A percentile compares a stretch with the other conserved stretches of the same genome.
phyloP scores from a whole-genome alignment of 2,329 filamentous ascomycete species.

The Grosmannia serpens region DNA sequence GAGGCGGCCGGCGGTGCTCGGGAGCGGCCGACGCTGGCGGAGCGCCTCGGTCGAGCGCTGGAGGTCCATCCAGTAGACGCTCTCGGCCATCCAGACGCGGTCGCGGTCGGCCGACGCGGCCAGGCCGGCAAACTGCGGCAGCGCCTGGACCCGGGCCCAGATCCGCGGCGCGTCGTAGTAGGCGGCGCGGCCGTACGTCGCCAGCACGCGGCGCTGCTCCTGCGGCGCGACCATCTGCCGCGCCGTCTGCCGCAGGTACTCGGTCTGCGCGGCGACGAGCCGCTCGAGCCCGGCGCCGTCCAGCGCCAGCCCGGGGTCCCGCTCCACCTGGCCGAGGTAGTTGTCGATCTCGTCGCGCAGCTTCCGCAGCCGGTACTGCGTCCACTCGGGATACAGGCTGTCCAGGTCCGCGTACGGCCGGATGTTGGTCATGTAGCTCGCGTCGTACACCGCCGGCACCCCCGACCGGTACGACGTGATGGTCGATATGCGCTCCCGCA shows the following conservation, averaged over 20 bases:
- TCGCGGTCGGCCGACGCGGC: not conserved
- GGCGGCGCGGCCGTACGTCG: not conserved
- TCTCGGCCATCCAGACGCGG: not conserved
- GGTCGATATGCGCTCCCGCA: not conserved
- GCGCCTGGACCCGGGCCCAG: not conserved
- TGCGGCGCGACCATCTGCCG: not conserved
- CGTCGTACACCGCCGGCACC: not conserved
- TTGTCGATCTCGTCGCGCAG: not conserved
- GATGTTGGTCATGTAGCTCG: not conserved
- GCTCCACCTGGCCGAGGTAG: not conserved
- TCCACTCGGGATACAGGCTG: not conserved
- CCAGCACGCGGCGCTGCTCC: not conserved
- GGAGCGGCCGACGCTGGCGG: not conserved
- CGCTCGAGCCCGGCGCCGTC: not conserved
- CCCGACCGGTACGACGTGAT: not conserved
- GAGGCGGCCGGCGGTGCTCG: not conserved
- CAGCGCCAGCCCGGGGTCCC: not conserved
- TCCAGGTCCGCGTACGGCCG: not conserved
- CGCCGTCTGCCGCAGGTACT: not conserved
- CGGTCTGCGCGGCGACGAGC: not conserved
- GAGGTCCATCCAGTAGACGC: not conserved
- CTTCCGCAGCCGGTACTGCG: not conserved
- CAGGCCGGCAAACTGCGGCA: not conserved
- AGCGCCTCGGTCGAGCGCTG: not conserved
- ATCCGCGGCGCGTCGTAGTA: not conserved